Base-by-base conservation (phyloP, 2,329 filamentous ascomycete genomes). In the Teratosphaeria epicoccoides region DNA sequence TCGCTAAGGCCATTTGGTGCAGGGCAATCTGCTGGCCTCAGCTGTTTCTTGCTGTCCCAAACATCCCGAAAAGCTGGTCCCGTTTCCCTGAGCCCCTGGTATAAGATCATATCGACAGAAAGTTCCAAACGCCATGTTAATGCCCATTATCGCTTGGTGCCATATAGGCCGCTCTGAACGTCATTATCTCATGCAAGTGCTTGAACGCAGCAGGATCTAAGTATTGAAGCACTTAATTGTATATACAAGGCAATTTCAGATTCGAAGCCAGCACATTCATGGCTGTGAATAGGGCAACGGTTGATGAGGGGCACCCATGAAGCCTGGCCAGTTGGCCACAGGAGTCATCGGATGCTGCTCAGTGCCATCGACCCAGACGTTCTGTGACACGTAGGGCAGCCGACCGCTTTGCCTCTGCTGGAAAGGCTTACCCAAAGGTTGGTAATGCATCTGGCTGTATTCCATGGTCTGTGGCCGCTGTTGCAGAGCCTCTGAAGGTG, bases 401-500 rank as follows among this genome's bases (percentile, higher is more conserved):
- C 68, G 68, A 12, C 73, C 73, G 29, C 64, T 66, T 44, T 72
- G 70, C 40, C 67, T 66, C 50, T 75, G 71, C 23, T 73, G 73
- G 51, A 66, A 68, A 3, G 73, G 71, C 52, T 72, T 68, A 9
- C 73, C 73, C 20, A 76, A 61, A 9, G 73, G 70, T 56, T 76
- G 73, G 52, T 76, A 76, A 48, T 75, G 73, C 74, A 76, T 76
- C 52, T 74, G 72, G 49, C 74, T 71, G 53, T 70, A 68, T 40
- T 68, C 68, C 17, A 75, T 67, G 33, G 68, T 69, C 45, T 67
- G 66, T 10, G 70, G 67, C 7, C 71, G 69, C 46, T 73, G 71
- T 47, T 91, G 84, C 56, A 94, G 78, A 6, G 88, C 88, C 7
- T 82, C 78, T 23, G 87, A 86, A 0, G 89, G 87, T 6, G 89